Evolutionary conservation across 306 rosid species (phyloP).

Genomic region (Trifolium pratense): DNA sequence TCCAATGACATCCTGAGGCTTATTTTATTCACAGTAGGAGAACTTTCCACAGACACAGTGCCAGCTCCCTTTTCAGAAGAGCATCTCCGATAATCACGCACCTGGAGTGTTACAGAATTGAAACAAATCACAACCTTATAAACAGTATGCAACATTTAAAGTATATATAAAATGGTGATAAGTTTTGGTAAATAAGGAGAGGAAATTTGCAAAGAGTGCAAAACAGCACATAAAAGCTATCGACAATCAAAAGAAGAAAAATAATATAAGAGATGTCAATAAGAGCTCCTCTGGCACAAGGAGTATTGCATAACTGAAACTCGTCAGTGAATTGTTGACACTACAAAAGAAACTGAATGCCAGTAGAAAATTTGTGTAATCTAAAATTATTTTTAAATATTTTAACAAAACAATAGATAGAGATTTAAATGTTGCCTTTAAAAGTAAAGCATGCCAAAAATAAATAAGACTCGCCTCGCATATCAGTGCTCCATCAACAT

Average conservation of each 20-base stretch:
- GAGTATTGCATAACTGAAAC: no score
- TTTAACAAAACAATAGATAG: slow-evolving; percentile 16
- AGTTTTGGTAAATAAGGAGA: slow-evolving; percentile 16
- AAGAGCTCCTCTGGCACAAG: slow-evolving; percentile 17
- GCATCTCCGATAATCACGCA: slow-evolving; percentile 84
- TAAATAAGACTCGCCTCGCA: slow-evolving; percentile 77
- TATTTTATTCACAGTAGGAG: slow-evolving; percentile 67
- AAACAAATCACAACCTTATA: slow-evolving; percentile 37
- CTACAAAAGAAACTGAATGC: slow-evolving; percentile 18
- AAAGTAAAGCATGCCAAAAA: slow-evolving; percentile 40
- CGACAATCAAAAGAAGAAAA: slow-evolving; percentile 2
- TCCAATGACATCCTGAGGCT: slow-evolving; percentile 91
- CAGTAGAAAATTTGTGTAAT: slow-evolving; percentile 6
- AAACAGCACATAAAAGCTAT: slow-evolving; percentile 21
- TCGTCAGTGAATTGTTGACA: slow-evolving; percentile 11
- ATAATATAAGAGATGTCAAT: not conserved
- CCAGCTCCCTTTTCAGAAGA: slow-evolving; percentile 65
- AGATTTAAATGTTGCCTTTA: slow-evolving; percentile 23
- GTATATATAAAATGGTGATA: slow-evolving; percentile 27
- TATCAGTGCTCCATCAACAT: slow-evolving; percentile 76
- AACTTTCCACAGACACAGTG: slow-evolving; percentile 51
- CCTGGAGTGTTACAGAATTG: slow-evolving; percentile 53
- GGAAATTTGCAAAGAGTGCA: slow-evolving; percentile 12
- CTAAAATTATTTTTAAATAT: slow-evolving; percentile 14
- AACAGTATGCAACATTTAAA: slow-evolving; percentile 24